Conservation (phyloP, 441 rosid genomes). For the Hura crepitans region DNA sequence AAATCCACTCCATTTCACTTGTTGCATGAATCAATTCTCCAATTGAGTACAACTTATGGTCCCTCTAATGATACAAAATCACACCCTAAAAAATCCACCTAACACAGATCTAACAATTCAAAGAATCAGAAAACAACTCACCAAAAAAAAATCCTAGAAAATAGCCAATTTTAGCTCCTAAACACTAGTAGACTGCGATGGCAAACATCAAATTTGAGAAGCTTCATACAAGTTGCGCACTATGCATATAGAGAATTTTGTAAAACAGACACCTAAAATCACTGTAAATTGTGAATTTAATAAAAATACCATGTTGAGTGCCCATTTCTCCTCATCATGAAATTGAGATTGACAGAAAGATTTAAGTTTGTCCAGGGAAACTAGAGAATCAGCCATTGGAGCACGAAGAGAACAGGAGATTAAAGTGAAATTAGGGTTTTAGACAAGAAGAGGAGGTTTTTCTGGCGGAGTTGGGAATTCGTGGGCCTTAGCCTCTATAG, state of each 20-base stretch:
- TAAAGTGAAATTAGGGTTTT: neutral
- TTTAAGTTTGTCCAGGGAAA: slow-evolving; percentile 50
- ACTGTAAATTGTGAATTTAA: neutral
- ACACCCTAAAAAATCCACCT: neutral
- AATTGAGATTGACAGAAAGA: slow-evolving; percentile 53
- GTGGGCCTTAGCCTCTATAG: neutral
- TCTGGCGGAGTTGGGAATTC: neutral
- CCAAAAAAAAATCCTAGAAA: neutral
- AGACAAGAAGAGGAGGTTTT: neutral
- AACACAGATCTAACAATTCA: neutral
- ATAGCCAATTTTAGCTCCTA: neutral
- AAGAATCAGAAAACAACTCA: neutral
- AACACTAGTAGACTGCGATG: neutral
- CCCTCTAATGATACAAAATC: neutral
- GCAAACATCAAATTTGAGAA: neutral
- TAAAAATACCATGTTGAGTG: slow-evolving; percentile 45
- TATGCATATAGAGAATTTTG: too few relatives aligned
- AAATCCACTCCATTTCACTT: neutral
- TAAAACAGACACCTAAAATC: neutral
- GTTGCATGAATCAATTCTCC: neutral
- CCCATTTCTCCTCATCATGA: slow-evolving; percentile 69
- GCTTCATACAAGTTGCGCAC: too few relatives aligned
- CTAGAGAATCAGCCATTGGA: slow-evolving; percentile 46
- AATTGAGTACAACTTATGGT: neutral
- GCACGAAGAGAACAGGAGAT: neutral